Evolutionary conservation across 441 rosid genomes (phyloP), one percentile per base, ranked within the genome.

Genomic region (Bocquillonia castaneifolia): DNA sequence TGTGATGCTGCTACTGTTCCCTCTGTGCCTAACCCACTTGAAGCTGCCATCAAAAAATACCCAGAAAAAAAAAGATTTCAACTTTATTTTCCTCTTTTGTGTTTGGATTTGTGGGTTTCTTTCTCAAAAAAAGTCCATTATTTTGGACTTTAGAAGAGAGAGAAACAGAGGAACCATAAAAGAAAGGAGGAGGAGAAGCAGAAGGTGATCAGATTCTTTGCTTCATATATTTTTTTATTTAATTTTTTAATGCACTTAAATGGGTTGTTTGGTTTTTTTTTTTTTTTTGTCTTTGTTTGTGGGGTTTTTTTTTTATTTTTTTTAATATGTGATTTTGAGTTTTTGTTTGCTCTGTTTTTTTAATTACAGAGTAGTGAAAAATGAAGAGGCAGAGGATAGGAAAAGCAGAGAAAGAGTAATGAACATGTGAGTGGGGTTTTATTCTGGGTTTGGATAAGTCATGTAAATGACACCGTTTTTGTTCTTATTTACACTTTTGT

Each of bases 41-140:
- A 68, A 65, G 82, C 76, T 64, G 86, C 91, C 89, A 82, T 83
- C 40, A 45, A 70, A 68, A 2, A 48, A 57, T 42, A 5, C 0
- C 22, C 6, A 32, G 20, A 5, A 22, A 13, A 50, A 6, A 14
- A 51, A 36, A 22, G 26, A 10, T 39, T 56, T 62, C 65, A 60
- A 25, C 29, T 58, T 34, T 68, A 9, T 59, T 45, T 57, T 57
- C 45, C 31, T 73, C 80, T 36, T 36, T 4, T 3, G 47, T 34
- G n/a, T 8, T 22, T 59, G 48, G 60, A 51, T 39, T 55, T 42
- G 51, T 66, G 58, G 66, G 50, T 51, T 52, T 66, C 59, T 59
- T 59, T 58, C 51, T 76, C 81, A 75, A 32, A 32, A 55, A 36
- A 54, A 72, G 71, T 65, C 80, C 82, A 78, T 77, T 63, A 57